A percentile compares a stretch with the other conserved stretches of the same genome.
These are phyloP conservation scores for Effrenium voratum DNA, from an alignment of 73 alveolate species.

Conservation along the genomic window DNA sequence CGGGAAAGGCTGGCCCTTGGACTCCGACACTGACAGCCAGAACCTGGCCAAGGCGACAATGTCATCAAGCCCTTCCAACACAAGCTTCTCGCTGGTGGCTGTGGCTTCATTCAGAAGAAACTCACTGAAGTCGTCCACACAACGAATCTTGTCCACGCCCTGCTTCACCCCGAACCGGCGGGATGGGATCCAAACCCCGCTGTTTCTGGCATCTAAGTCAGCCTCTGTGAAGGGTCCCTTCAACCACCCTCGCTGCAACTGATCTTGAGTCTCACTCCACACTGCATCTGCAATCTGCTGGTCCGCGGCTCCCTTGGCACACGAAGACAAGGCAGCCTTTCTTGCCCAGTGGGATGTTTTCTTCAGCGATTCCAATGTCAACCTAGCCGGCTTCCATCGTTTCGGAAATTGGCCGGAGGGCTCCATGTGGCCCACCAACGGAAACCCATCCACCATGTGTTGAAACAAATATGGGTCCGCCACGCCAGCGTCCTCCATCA, in stretches of 20 bases:
- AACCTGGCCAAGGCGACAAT: background rate
- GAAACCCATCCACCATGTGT: background rate
- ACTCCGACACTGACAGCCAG: too few relatives aligned
- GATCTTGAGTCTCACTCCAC: background rate
- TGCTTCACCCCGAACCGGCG: background rate
- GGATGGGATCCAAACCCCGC: background rate
- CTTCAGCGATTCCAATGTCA: background rate
- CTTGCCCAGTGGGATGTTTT: background rate
- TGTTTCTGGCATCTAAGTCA: too few relatives aligned
- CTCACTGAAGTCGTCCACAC: background rate
- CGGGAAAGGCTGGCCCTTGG: too few relatives aligned
- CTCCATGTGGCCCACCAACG: background rate
- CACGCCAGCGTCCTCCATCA: background rate
- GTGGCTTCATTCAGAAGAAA: background rate
- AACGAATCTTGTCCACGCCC: background rate
- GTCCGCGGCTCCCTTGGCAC: background rate
- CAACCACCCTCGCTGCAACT: background rate
- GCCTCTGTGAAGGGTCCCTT: background rate
- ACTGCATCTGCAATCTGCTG: background rate
- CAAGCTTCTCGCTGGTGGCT: background rate
- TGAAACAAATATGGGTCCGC: background rate
- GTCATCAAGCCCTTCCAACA: background rate
- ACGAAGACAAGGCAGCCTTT: background rate
- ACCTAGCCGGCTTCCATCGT: background rate
- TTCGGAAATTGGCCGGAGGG: background rate